These are phyloP conservation scores for Blastocystis sp. DNA, from an alignment of 352 stramenopile genomes.

Conservation along the genomic window DNA sequence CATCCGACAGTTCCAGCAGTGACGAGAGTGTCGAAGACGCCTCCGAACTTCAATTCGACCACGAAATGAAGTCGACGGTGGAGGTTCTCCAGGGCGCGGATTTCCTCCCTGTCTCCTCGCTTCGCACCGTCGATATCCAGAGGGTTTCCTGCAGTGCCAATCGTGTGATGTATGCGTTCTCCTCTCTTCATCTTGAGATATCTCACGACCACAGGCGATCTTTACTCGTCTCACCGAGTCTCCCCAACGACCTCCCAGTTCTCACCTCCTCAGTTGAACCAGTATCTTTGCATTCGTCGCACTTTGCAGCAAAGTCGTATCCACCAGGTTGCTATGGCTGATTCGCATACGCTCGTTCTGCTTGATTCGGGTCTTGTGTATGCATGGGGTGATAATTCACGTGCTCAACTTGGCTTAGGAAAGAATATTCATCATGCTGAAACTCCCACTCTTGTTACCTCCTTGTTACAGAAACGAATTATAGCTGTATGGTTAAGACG, in stretches of 20 bases:
- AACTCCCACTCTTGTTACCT: not conserved
- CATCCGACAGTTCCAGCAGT: not conserved
- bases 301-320: not conserved
- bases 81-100: not conserved
- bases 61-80: not conserved
- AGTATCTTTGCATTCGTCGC: conserved; percentile 3
- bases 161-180: not conserved
- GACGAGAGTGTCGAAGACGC: not conserved
- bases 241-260: not conserved
- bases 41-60: not conserved
- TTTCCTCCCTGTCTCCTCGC: not conserved
- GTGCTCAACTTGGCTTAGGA: not conserved
- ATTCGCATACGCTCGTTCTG: conserved; percentile 6
- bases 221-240: not conserved
- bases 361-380: conserved; percentile 43
- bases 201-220: not conserved
- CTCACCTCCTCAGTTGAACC: not conserved
- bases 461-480: not conserved
- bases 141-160: not conserved
- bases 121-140: not conserved
- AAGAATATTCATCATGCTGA: not conserved
- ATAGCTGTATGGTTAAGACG: not conserved
- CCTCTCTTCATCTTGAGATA: not conserved
- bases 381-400: conserved; percentile 51
- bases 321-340: not conserved